Evolutionary conservation across 192 early-diverging fungal genomes (phyloP), one percentile per base, ranked within the genome.

Genomic region (Geranomyces variabilis): DNA sequence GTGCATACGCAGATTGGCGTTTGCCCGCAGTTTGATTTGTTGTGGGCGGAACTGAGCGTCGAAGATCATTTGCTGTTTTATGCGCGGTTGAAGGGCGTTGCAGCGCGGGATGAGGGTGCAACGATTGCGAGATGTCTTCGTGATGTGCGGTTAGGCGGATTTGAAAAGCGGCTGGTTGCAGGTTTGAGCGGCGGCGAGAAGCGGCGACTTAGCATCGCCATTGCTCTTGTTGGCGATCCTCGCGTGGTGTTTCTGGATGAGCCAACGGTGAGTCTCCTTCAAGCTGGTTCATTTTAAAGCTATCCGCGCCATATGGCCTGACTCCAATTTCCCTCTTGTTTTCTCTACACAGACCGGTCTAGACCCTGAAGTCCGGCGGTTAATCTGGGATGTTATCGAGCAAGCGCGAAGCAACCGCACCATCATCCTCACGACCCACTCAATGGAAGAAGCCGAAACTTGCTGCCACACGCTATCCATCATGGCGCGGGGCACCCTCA

Each of bases 371-470:
- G 92, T 93, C 13, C 78, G 91, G 31, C 84, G 90, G 7, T 66
- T 92, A 29, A 90, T 93, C 57, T 93, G 92, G 91, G 82, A 87
- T 62, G 90, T 90, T 71, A 78, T 93, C 59, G 78, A 82, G 30
- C 69, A 84, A 9, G 84, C 90, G 0, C 79, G 87, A 41, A 67
- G 68, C 31, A 82, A 79, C 48, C 84, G 85, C 45, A 93, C 90
- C 31, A 87, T 92, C 56, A 69, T 92, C 26, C 67, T 86, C 56
- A 93, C 89, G 8, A 91, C 90, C 12, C 88, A 92, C 67, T 87
- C 86, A 0, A 92, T 92, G 91, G 91, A 93, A 66, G 92, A 93
- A 77, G 92, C 91, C 55, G 92, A 93, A 67, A 86, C 90, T 8
- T 71, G 92, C 15, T 93, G 91, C 71, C 79, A 89, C 8, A 76